Evolutionary conservation across 1,284 basidiomycete genomes (phyloP), one percentile per base, ranked within the genome.

Genomic region (Ustilago loliicola): DNA sequence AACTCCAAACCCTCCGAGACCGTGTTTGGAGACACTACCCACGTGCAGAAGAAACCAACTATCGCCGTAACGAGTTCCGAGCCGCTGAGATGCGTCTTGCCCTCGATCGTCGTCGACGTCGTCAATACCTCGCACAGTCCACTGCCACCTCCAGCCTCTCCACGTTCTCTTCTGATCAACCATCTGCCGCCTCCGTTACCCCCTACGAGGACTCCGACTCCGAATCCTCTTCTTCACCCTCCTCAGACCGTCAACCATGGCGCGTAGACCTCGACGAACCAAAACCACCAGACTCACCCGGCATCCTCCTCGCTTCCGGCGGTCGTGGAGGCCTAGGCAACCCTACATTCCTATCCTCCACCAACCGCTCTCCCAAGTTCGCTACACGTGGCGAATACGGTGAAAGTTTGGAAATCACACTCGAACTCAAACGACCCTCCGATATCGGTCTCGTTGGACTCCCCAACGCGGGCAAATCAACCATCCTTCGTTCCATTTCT

Each of bases 401-500:
- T 8, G 93, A 96, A 78, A 90, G 91, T 9, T 88, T 96, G 71
- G 93, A 93, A 1, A 89, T 99, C 25, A 90, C 91, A 42, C 89
- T 99, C n/a, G 96, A 98, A 87, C 92, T 99, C 79, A 98, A 99
- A 86, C 90, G 96, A 7, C 89, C 96, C 1, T 95, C 96, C 0
- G 96, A 99, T 86, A 90, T 99, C 25, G 97, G 95, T 0, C 88
- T 99, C 13, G 96, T 99, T 3, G 97, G 96, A 0, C 91, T 98
- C 87, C 97, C 97, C 1, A 99, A 99, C 81, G 95, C 94, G 0
- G 90, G 90, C 21, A 90, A 90, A 80, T 89, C 87, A 50, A 99
- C 96, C 0, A 88, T 99, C 21, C 88, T 99, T 3, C 92, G 94
- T 15, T 94, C 95, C 0, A 88, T 99, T 21, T 98, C 95, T 0